Evolutionary conservation across 2,329 filamentous ascomycete species (phyloP), one percentile per base, ranked within the genome.

Genomic region (Rhinocladiella mackenziei): DNA sequence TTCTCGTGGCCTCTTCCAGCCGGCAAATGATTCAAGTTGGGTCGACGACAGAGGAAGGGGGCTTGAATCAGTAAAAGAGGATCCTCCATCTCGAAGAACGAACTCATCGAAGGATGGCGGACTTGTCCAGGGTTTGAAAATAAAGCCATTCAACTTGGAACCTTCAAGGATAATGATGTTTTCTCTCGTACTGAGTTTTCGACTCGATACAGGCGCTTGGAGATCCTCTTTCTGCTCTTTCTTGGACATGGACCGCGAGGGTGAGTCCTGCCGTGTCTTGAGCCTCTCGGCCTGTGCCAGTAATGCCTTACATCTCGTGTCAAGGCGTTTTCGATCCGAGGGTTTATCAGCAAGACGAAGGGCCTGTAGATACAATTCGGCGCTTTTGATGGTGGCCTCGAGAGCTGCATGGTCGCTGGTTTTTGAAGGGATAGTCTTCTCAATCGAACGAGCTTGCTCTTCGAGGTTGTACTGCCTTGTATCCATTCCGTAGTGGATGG

Each of bases 41-140:
- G 77, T 74, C 5, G 76, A 61, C 0, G 92, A 97, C 28, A 98
- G 73, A 17, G 80, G 76, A 39, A 94, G 78, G 8, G 78, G 72
- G 1, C 78, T 73, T 15, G 75, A 60, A 57, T 97, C 91, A 44
- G 67, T 74, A 61, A 83, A 95, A n/a, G 68, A 62, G 5, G 65
- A 63, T 28, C 70, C 68, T n/a, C 70, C 72, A 2, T 72, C 62
- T 4, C 61, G 55, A 19, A 73, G 63, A 22, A 72, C 64, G 55
- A 96, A 95, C 20, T 84, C 78, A 3, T 73, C 63, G 0, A 75
- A 62, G 3, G 65, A 61, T 1, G 86, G 83, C 19, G 80, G 71
- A 2, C 65, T 65, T n/a, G 76, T 76, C 92, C 92, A 98, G 0
- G 86, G 88, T 8, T 85, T 88, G 55, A 95, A 97, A 14, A 84